Evolutionary conservation across 2,329 filamentous ascomycete species (phyloP).

Genomic region (Plenodomus lindquistii): DNA sequence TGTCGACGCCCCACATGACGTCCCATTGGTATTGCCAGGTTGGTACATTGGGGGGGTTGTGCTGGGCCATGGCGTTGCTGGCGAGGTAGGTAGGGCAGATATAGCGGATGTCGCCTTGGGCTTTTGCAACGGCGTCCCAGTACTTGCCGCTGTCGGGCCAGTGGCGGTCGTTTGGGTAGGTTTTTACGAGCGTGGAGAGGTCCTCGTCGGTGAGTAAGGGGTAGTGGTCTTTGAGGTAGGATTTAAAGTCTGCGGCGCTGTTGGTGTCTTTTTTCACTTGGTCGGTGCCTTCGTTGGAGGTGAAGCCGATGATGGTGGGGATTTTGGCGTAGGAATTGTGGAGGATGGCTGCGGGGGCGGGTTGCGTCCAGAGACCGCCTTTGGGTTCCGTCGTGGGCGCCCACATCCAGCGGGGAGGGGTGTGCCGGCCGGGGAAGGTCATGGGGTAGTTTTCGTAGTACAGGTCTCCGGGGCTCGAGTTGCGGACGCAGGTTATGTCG

Average conservation of each 20-base stretch:
- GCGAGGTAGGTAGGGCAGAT: conserved; percentile 40
- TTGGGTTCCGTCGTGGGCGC: conserved; percentile 35
- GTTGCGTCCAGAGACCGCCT: conserved; percentile 36
- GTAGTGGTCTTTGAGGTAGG: conserved; percentile 43
- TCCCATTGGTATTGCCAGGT: conserved; percentile 43
- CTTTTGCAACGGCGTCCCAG: conserved; percentile 40
- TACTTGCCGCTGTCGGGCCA: conserved; percentile 38
- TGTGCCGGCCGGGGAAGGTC: conserved; percentile 34
- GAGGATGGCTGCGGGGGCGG: conserved; percentile 33
- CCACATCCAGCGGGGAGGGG: conserved; percentile 43
- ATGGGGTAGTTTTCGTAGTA: conserved; percentile 42
- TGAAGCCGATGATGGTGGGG: conserved; percentile 38
- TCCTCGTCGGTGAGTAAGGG: conserved; percentile 59
- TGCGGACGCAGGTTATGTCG: conserved; percentile 34
- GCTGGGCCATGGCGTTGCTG: conserved; percentile 33
- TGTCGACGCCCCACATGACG: conserved; percentile 36
- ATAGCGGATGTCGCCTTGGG: conserved; percentile 41
- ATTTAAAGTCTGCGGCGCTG: conserved; percentile 42
- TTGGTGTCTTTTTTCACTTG: conserved; percentile 45
- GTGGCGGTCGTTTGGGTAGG: conserved; percentile 39
- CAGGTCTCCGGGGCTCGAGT: conserved; percentile 30
- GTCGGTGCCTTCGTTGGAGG: conserved; percentile 46
- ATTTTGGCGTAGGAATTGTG: conserved; percentile 33
- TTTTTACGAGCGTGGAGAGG: conserved; percentile 36
- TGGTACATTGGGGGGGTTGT: conserved; percentile 29